Evolutionary conservation across 768 basidiomycete genomes (phyloP), one percentile per base, ranked within the genome.

Genomic region (Russula compacta): DNA sequence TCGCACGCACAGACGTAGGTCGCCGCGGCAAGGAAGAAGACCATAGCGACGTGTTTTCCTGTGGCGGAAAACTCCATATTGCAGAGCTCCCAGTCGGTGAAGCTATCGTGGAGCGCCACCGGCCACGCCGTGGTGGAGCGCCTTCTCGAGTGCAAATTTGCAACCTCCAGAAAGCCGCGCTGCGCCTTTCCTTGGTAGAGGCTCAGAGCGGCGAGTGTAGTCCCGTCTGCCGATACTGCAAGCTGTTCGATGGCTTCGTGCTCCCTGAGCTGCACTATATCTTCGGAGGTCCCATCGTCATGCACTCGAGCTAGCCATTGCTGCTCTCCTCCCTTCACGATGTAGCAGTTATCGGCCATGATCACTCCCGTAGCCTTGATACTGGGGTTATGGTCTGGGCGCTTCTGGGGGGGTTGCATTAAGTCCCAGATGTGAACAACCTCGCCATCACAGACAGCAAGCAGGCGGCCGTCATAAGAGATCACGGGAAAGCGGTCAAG

Each of bases 21-120:
- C 24, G 44, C 21, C 19, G 53, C 44, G 39, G 44, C 46, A 39
- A 57, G 51, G 56, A 48, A 62, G 44, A 58, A 62, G 12, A 62
- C 46, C 9, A 58, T 53, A 11, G 38, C 51, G 17, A 62, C 12
- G 56, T 62, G 51, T n/a, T 19, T 58, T 17, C 19, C 44, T 24
- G 61, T 62, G 21, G 61, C 56, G n/a, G 61, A 53, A 38, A 62
- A 62, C 33, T 62, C 56, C 51, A 62, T 48, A 32, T 35, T 17
- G 24, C 61, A 47, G n/a, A 58, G 32, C 3, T 62, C 51, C 61
- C 61, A 49, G 36, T 58, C 52, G 32, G 44, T 48, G 24, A 62
- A 62, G 38, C 56, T 62, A 6, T 62, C 61, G 12, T 62, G 61
- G 15, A 62, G 61, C 9, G 46, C 51, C 32, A 62, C 17, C 1